phyloP scores from a whole-genome alignment of 2,329 filamentous ascomycete genomes.

The Seiridium unicorne region DNA sequence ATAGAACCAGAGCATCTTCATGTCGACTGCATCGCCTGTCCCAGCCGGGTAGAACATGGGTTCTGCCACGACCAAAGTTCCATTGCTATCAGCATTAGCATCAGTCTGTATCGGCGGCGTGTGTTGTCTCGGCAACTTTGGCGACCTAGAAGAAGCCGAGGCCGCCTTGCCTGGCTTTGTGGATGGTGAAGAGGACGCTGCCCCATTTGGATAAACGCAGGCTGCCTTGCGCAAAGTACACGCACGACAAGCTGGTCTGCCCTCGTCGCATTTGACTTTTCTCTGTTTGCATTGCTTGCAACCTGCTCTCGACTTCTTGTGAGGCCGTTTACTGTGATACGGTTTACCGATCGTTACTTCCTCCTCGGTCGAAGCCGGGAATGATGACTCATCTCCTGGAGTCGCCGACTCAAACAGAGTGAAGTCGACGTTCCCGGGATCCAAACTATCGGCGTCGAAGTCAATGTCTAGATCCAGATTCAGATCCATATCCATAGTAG shows the following conservation, averaged over 20 bases:
- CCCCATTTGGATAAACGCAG: conserved; percentile 42
- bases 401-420: not conserved
- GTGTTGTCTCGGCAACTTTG: not conserved
- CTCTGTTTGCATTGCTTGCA: conserved; percentile 55
- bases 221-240: conserved; percentile 46
- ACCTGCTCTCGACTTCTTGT: conserved; percentile 53
- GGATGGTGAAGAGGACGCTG: conserved; percentile 11
- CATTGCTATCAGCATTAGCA: not conserved
- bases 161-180: not conserved
- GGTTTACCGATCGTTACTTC: conserved; percentile 19
- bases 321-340: conserved; percentile 49
- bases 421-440: conserved; percentile 3
- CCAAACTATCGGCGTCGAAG: conserved; percentile 5
- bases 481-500: conserved; percentile 9
- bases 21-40: conserved; percentile 38
- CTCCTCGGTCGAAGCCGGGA: conserved; percentile 10
- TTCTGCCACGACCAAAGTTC: conserved; percentile 24
- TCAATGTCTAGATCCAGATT: conserved; percentile 9
- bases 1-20: conserved; percentile 57
- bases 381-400: not conserved
- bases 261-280: conserved; percentile 37
- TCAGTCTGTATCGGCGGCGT: not conserved
- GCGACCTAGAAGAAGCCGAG: not conserved
- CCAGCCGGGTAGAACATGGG: conserved; percentile 33
- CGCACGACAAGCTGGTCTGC: conserved; percentile 45